These are phyloP conservation scores for Heliosperma pusillum DNA, from an alignment of 148 eudicot genomes.

Conservation along the genomic window DNA sequence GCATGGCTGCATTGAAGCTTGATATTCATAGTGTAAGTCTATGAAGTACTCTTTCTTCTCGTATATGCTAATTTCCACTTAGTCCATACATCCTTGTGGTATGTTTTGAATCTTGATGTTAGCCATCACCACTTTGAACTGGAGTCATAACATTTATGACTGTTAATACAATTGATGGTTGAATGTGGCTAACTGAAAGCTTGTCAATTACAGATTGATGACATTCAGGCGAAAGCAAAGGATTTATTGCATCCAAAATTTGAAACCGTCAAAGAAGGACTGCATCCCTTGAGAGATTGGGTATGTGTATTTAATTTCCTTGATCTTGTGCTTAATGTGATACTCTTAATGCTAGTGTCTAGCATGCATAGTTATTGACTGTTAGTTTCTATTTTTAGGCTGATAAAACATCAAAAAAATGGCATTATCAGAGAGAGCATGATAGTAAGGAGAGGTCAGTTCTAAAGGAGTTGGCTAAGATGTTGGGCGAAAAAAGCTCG, in stretches of 20 bases:
- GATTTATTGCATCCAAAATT: conserved; percentile 55
- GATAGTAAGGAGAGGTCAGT: conserved; percentile 55
- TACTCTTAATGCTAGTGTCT: background rate
- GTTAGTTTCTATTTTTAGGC: conserved; percentile 42
- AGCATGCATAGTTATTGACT: conserved; percentile 9
- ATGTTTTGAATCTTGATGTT: background rate
- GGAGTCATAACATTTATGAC: background rate
- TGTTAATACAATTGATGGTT: background rate
- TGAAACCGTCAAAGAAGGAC: conserved; percentile 51
- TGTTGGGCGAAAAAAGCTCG: conserved; percentile 43
- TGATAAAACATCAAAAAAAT: conserved; percentile 59
- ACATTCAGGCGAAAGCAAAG: conserved; percentile 56
- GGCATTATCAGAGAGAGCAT: conserved; percentile 61
- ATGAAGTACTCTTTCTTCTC: background rate
- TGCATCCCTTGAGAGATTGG: conserved; percentile 62
- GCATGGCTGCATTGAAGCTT: conserved; percentile 56
- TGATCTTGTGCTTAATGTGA: background rate
- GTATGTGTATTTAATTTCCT: conserved; percentile 31
- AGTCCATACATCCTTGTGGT: background rate
- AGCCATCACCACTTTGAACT: background rate
- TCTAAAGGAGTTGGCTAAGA: conserved; percentile 68
- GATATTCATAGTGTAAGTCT: conserved; percentile 64
- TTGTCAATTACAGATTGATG: conserved; percentile 43
- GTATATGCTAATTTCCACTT: background rate
- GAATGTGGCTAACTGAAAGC: background rate